Conservation (phyloP, 768 basidiomycete species). For the Floccularia luteovirens region DNA sequence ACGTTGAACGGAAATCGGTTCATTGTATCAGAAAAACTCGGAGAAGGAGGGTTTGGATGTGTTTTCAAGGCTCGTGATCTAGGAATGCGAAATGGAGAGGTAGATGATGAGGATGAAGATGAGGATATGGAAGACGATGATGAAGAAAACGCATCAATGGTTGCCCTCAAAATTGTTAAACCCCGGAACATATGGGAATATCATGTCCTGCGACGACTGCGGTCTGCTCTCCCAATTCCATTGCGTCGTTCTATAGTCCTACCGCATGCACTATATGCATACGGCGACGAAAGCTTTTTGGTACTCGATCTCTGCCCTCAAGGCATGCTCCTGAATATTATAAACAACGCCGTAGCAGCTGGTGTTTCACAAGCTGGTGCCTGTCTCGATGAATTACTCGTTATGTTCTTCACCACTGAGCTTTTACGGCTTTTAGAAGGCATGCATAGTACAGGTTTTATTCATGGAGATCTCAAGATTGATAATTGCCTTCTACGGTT, state of each 20-base stretch:
- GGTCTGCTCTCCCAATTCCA: conserved; percentile 51
- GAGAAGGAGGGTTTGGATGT: conserved; percentile 93
- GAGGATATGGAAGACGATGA: conserved; percentile 51
- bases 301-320: conserved; percentile 84
- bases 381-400: conserved; percentile 86
- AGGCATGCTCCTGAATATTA: conserved; percentile 86
- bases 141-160: conserved; percentile 44
- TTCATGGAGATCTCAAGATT: conserved; percentile 98
- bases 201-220: conserved; percentile 72
- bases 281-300: conserved; percentile 84
- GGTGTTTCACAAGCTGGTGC: conserved; percentile 77
- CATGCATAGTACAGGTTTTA: conserved; percentile 77
- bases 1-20: conserved; percentile 58
- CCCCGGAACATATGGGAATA: conserved; percentile 93
- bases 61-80: conserved; percentile 82
- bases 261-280: conserved; percentile 78
- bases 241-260: conserved; percentile 64
- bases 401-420: conserved; percentile 93
- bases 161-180: conserved; percentile 89
- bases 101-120: conserved; percentile 42
- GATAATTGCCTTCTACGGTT: conserved; percentile 97
- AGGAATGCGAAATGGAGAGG: conserved; percentile 32
- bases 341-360: conserved; percentile 74
- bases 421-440: conserved; percentile 76
- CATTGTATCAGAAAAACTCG: conserved; percentile 78